Percentiles rank a stretch among this genome's conserved stretches.
Conservation (phyloP, 257 asterid genomes). For the Osmanthus fragrans region DNA sequence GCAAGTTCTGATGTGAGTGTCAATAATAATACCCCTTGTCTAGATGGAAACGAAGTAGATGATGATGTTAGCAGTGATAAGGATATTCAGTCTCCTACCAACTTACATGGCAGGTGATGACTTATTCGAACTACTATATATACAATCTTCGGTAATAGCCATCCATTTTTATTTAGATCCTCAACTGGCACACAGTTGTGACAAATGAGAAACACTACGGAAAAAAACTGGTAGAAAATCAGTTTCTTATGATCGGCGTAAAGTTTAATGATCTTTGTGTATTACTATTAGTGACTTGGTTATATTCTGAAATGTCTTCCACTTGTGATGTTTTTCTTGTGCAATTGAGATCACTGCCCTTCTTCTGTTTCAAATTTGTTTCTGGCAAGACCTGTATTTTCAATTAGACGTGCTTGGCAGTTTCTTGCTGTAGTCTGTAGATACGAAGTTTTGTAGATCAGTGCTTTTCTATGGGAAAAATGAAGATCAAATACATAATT, state of each 20-base stretch:
- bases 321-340: conserved; percentile 7
- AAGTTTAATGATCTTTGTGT: conserved; percentile 49
- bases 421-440: background rate
- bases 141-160: conserved; percentile 15
- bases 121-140: conserved; percentile 9
- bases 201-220: conserved; percentile 14
- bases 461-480: background rate
- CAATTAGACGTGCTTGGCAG: background rate
- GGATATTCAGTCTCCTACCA: conserved; percentile 65
- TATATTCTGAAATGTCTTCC: conserved; percentile 31
- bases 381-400: background rate
- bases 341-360: too few species aligned
- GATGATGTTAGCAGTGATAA: conserved; percentile 74
- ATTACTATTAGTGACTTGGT: conserved; percentile 34
- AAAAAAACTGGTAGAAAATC: conserved; percentile 16
- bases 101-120: conserved; percentile 69
- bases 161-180: conserved; percentile 18
- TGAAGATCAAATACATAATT: background rate
- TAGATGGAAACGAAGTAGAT: conserved; percentile 59
- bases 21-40: conserved; percentile 56
- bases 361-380: background rate
- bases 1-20: conserved; percentile 94
- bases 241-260: conserved; percentile 41
- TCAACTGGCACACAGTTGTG: conserved; percentile 24
- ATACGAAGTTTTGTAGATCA: background rate